Evolutionary conservation across 441 rosid genomes (phyloP), one percentile per base, ranked within the genome.

Genomic region (Bocquillonia castaneifolia): DNA sequence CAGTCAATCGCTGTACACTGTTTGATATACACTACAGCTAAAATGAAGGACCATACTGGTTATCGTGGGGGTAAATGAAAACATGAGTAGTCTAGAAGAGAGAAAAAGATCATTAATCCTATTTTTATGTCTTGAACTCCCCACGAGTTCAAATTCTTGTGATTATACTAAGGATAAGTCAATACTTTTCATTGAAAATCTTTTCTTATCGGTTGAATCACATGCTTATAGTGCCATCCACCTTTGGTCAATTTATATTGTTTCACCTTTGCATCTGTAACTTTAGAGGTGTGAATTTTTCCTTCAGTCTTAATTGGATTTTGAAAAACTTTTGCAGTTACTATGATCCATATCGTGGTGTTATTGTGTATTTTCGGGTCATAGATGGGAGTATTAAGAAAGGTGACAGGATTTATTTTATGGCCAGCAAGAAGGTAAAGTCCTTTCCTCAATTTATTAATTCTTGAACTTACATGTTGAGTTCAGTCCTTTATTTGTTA

Each of bases 291-390:
- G 28, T 31, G 59, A 52, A 48, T n/a, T 59, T 48, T 25, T 47
- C 50, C 42, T 23, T 15, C 15, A 13, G 66, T 25, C 28, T 37
- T 48, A 15, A n/a, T 55, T 39, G 6, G 36, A 20, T 23, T 60
- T 73, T 72, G 71, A 31, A 37, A 65, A 70, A 22, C 66, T 70
- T 56, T 28, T 77, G 77, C 92, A 94, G 97, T 79, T 94, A 94
- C 76, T 94, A 91, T 70, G 97, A 94, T 88, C 88, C 97, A 54
- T 94, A 94, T 73, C 96, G 99, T 26, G 99, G 97, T 77, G 99
- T 94, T 71, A 82, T 94, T 71, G 99, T 87, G 56, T 94, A 94
- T 82, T 91, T 91, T 70, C 93, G 99, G 80, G 91, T 91, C 51
- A 79, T 89, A 67, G 99, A 91, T 86, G 99, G 99, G 69, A 87